Base-by-base conservation (phyloP, 2,329 filamentous ascomycete species). In the Exophiala lecanii-corni region DNA sequence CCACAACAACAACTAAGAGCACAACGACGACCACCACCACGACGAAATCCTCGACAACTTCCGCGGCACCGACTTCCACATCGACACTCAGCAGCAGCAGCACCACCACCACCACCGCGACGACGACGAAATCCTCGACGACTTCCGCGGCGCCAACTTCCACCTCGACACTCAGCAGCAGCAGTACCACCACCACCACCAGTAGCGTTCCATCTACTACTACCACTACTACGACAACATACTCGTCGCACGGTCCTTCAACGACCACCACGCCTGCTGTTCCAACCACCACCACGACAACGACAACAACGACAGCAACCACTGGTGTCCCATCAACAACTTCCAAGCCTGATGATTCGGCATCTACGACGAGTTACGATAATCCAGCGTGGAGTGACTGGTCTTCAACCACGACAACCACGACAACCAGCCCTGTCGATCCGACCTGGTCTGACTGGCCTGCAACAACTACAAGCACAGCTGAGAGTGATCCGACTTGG, bases 1-100 rank as follows among this genome's bases (percentile, higher is more conserved):
- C n/a, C 7, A 30, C 25, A 4, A 28, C 37, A 6, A 31, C 37
- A 13, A 31, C 23, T 12, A 47, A 44, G 10, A 44, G 32, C 9
- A 40, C 37, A 3, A 36, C 38, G 10, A 36, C 30, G n/a, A 36
- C 21, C 6, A 30, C 37, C 9, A 45, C 38, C 9, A 47, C 41
- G 10, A 40, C 46, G 4, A 31, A 16, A 6, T 12, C 28, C 31
- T 36, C 36, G n/a, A 21, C 26, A 21, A 21, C 33, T 5, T 28
- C 18, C 16, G 39, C 37, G 16, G 41, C 37, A 7, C 21, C 36
- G 15, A 40, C 36, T 13, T 43, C 39, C 12, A 39, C 26, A 34
- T 21, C 31, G 13, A 36, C 20, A 7, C 9, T 33, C 18, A 21
- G 10, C 10, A 20, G 12, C 12, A 25, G n/a, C n/a, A 36, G 26